Conservation (phyloP, 768 basidiomycete species). For the Chalciporus chontae region DNA sequence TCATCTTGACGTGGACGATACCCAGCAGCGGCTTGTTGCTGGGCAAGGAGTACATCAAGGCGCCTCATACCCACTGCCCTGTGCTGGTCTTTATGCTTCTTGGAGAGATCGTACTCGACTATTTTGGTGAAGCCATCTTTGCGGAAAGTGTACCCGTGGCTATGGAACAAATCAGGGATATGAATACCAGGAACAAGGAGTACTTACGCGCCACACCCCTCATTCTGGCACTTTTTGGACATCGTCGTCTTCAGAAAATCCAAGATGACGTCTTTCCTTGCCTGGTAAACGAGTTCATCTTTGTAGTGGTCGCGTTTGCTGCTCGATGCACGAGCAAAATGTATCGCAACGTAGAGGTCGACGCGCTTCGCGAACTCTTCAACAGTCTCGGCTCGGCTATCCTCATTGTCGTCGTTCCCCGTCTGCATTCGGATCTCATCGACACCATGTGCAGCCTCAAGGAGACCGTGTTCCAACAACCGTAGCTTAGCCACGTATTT, state of each 20-base stretch:
- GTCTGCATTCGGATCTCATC: slow-evolving; percentile 59
- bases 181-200: slow-evolving; percentile 2
- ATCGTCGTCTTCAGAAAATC: slow-evolving; percentile 75
- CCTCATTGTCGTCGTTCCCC: slow-evolving; percentile 31
- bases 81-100: slow-evolving; percentile 69
- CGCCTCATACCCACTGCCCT: slow-evolving; percentile 52
- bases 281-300: slow-evolving; percentile 81
- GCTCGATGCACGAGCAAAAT: slow-evolving; percentile 38
- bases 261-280: slow-evolving; percentile 75
- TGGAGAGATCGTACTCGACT: slow-evolving; percentile 85
- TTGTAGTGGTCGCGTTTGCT: slow-evolving; percentile 84
- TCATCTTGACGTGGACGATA: slow-evolving; percentile 24
- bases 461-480: slow-evolving; percentile 83
- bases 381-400: slow-evolving; percentile 52
- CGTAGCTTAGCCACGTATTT: slow-evolving; percentile 86
- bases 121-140: slow-evolving; percentile 94
- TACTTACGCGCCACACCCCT: slow-evolving; percentile 79
- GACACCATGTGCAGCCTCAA: slow-evolving; percentile 75
- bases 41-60: slow-evolving; percentile 70
- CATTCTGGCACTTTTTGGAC: slow-evolving; percentile 71
- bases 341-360: slow-evolving; percentile 62
- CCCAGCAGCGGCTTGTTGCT: slow-evolving; percentile 30
- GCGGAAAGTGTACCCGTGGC: slow-evolving; percentile 80
- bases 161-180: slow-evolving; percentile 28
- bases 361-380: slow-evolving; percentile 62